Conservation (phyloP, 176 grass and related monocot genomes). For the Pontederia paniculata region DNA sequence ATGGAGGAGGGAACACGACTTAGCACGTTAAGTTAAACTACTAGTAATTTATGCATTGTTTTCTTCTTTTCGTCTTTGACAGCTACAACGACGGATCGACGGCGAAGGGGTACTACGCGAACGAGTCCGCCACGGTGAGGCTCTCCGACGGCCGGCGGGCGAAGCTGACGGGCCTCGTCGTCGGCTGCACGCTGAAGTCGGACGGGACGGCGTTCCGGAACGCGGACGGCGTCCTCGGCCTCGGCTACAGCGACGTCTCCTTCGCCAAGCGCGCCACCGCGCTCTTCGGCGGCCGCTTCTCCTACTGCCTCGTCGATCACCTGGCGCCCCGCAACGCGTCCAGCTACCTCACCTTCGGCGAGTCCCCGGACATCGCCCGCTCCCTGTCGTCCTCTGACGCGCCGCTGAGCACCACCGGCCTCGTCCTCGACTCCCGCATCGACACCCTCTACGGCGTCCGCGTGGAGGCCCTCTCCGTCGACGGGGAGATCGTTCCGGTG, state of each 20-base stretch:
- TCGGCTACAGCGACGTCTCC: constrained; percentile 47
- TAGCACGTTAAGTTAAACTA: background rate
- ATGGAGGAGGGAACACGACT: too few relatives aligned
- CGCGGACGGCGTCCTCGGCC: constrained; percentile 61
- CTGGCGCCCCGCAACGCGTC: constrained; percentile 38
- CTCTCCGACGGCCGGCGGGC: constrained; percentile 34
- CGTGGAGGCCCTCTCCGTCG: constrained; percentile 31
- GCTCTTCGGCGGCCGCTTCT: constrained; percentile 54
- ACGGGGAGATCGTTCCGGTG: constrained; percentile 34
- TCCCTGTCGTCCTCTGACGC: background rate
- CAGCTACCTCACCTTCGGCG: constrained; percentile 63
- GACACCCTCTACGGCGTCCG: constrained; percentile 23
- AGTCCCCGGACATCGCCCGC: constrained; percentile 15
- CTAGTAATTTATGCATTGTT: background rate
- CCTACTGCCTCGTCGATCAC: constrained; percentile 78
- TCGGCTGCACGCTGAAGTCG: constrained; percentile 49
- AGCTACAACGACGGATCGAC: constrained; percentile 62
- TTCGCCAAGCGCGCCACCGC: constrained; percentile 33
- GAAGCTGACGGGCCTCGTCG: constrained; percentile 49
- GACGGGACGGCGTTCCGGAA: constrained; percentile 26
- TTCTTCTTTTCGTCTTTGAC: background rate
- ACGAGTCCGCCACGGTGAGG: constrained; percentile 56
- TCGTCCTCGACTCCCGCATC: constrained; percentile 23
- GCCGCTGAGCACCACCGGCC: constrained; percentile 21
- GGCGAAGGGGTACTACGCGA: constrained; percentile 42